Evolutionary conservation across 371 early-diverging fungal species (phyloP), one percentile per base, ranked within the genome.

Genomic region (Parasitella parasitica): DNA sequence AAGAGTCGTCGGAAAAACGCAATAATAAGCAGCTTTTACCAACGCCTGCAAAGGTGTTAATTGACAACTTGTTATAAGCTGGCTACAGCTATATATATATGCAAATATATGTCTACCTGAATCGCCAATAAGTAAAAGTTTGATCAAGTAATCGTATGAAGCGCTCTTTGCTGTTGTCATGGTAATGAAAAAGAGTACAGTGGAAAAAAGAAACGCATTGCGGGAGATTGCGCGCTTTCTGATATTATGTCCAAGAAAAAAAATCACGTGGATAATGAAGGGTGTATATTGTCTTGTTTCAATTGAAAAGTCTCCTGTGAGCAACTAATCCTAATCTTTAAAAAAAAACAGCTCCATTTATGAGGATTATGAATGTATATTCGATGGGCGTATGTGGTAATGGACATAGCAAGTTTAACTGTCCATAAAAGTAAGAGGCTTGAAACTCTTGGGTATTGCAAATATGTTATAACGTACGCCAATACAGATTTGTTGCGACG

Each of bases 1-100:
- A 99, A 55, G 96, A 95, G 84, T 97, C 97, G 78, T 99, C 99
- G n/a, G 97, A 96, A 76, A 98, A 99, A 72, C 99, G 93, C 30
- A 95, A 89, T 63, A 99, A 86, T 54, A 99, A 83, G 76, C 98
- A 98, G 59, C 95, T 94, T 86, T 99, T 99, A 58, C 99, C 99
- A 36, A 99, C 99, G 69, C 97, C 99, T 53, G 20, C 6, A 24
- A 38, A 16, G 5, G 30, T 63, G 11, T 27, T 34, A 15, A 30
- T 32, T 53, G 6, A 22, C 22, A 41, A 3, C 27, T n/a, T n/a
- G n/a, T 46, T 30, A 20, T 27, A 20, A 6, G 8, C 6, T 16
- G 8, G 6, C 0, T n/a, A n/a, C n/a, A n/a, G n/a, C n/a, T n/a
- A n/a, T n/a, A n/a, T n/a, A n/a, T n/a, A n/a, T n/a, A n/a, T n/a